Base-by-base conservation (phyloP, 805 yeast species). In the Alloascoidea africana region DNA sequence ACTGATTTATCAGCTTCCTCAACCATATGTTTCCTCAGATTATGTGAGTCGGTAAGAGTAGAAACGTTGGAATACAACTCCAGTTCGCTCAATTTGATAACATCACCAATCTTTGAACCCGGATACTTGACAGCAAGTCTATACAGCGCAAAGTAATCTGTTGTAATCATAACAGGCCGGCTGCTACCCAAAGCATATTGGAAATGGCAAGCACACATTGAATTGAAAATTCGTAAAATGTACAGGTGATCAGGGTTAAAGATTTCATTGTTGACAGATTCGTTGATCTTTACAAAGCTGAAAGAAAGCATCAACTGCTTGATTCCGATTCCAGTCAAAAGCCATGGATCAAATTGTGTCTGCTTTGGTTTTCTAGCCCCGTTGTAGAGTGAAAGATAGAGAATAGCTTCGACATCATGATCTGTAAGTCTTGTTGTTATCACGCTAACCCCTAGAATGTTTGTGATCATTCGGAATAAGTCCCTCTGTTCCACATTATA, bases 351-450 rank as follows among this genome's bases (percentile, higher is more conserved):
- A 42, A 68, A 56, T 37, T 63, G 62, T n/a, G 65, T 56, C 46
- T 72, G 78, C 36, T 61, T 55, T 3, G 74, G 67, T 42, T 70
- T 70, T 42, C 76, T 56, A 2, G 75, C 68, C 35, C 70, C 63
- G 43, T 69, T 68, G 48, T 69, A 73, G 49, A 68, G 52, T 15
- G 73, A 62, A 37, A 73, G 60, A 46, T 73, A 73, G 17, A 73
- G 46, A 5, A 73, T 62, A 0, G 76, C 78, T 46, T 73, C 81
- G 27, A 72, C 63, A 45, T 73, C 80, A 50, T 70, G 75, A 44
- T 70, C 76, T 3, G 68, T 68, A 18, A 73, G 50, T n/a, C 70
- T 69, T 33, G 63, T 67, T 3, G 72, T 65, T 46, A 66, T 62
- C 17, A 66, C 47, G 0, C 73, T 67, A 37, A 63, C 60, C 1